Base-by-base conservation (phyloP, 192 early-diverging fungal genomes). In the Chytriomyces hyalinus region DNA sequence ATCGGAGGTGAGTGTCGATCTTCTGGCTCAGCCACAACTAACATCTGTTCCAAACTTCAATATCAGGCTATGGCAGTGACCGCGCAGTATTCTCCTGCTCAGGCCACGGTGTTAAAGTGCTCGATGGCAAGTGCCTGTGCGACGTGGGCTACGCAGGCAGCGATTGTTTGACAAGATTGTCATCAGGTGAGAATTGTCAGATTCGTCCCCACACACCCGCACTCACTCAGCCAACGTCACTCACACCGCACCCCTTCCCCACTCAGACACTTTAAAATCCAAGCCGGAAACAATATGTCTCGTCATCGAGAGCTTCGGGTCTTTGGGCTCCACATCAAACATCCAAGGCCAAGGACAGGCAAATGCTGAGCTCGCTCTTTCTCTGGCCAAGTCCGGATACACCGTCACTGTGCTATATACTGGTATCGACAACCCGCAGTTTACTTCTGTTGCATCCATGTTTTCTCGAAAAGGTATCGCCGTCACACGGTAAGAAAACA, bases 271-370 rank as follows among this genome's bases (percentile, higher is more conserved):
- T 45, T 13, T 46, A 76, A 76, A 22, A 10, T 24, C 57, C 17
- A 64, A 61, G 44, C 53, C 69, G 5, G 69, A 72, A 50, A 73
- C 74, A 51, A 68, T 79, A 24, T 80, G 71, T 65, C 72, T 82
- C 49, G 80, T 82, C n/a, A 13, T 78, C 10, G 81, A 82, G 10
- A 50, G 44, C 17, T 77, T 82, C 63, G 81, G 81, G 9, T 48
- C 50, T 3, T 49, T 82, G 10, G 75, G 68, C 9, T 62, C 77
- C 6, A 46, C 71, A n/a, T 57, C 53, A n/a, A 13, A 57, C 53
- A 49, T 61, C 6, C 74, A 82, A 28, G 63, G 61, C 24, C 13
- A 49, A 3, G 73, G 66, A 13, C 67, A 73, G 6, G 28, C 73
- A 6, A 60, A 77, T 43, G 17, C 72, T 13, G 72, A 80, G 36